A percentile compares a stretch with the other conserved stretches of the same genome.
phyloP scores from a whole-genome alignment of 164 flowering plant genomes.

The Piper longum region DNA sequence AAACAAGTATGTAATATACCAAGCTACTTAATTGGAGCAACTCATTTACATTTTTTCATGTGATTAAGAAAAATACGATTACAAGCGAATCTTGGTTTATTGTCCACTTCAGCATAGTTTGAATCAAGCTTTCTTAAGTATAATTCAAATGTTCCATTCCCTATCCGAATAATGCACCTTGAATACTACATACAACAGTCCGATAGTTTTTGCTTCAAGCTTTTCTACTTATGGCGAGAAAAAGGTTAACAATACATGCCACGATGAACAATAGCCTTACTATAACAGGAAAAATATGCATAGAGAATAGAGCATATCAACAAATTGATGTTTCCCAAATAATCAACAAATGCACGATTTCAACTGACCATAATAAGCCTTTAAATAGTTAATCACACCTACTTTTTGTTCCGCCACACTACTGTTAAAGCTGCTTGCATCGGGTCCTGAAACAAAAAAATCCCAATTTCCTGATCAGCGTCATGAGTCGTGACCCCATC shows the following conservation, averaged over 20 bases:
- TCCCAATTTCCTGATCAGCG: constrained; percentile 3
- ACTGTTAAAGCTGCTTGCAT: constrained; percentile 68
- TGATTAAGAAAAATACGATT: background rate
- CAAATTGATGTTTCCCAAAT: background rate
- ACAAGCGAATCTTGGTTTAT: too few relatives aligned
- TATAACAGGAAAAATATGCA: background rate
- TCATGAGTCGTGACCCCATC: background rate
- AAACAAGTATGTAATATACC: constrained; percentile 4
- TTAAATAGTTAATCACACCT: constrained; percentile 18
- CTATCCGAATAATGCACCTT: background rate
- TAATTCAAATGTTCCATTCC: background rate
- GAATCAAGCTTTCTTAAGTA: too few relatives aligned
- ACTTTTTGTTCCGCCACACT: constrained; percentile 83
- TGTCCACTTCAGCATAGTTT: too few relatives aligned
- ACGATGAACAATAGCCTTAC: background rate
- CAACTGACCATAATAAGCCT: too few relatives aligned
- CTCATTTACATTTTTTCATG: background rate
- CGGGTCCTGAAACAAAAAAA: constrained; percentile 37
- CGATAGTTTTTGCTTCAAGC: background rate
- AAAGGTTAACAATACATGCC: background rate
- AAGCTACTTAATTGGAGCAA: background rate
- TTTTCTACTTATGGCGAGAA: background rate
- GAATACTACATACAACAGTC: background rate
- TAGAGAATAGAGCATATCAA: too few relatives aligned
- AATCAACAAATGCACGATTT: too few relatives aligned